Conservation (phyloP, 148 eudicot genomes). For the Silene conica region DNA sequence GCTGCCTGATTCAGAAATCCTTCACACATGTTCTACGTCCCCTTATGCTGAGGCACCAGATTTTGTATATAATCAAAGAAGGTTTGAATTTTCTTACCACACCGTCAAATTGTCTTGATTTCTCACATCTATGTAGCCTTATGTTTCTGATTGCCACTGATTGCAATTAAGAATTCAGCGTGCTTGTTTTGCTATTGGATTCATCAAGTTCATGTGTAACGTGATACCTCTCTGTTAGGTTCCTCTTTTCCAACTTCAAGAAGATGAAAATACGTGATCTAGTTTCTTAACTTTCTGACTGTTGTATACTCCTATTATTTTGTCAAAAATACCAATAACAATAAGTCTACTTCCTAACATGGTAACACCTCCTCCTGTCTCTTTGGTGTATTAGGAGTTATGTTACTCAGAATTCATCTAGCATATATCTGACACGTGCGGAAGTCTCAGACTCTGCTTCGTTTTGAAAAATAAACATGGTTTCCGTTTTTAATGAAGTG, state of each 20-base stretch:
- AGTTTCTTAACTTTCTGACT: not conserved
- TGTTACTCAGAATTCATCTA: not conserved
- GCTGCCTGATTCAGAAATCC: conserved; percentile 65
- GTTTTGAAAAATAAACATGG: not conserved
- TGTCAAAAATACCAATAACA: not conserved
- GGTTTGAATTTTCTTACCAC: conserved; percentile 37
- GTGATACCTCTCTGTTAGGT: not conserved
- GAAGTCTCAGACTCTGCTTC: not conserved
- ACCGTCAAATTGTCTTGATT: not conserved
- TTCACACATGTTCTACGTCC: conserved; percentile 65
- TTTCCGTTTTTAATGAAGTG: not conserved
- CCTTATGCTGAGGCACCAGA: conserved; percentile 87
- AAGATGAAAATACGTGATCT: not conserved
- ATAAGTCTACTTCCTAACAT: not conserved
- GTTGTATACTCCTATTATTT: not conserved
- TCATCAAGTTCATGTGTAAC: not conserved
- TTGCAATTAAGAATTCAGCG: not conserved
- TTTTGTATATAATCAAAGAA: conserved; percentile 62
- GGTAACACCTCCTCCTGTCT: not conserved
- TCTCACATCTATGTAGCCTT: not conserved
- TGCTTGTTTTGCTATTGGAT: not conserved
- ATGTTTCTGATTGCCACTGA: not conserved
- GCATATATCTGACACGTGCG: not conserved
- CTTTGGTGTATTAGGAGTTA: not conserved
- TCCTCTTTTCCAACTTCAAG: not conserved